Evolutionary conservation across 2,329 filamentous ascomycete species (phyloP), one percentile per base, ranked within the genome.

Genomic region (Pyricularia sp.): DNA sequence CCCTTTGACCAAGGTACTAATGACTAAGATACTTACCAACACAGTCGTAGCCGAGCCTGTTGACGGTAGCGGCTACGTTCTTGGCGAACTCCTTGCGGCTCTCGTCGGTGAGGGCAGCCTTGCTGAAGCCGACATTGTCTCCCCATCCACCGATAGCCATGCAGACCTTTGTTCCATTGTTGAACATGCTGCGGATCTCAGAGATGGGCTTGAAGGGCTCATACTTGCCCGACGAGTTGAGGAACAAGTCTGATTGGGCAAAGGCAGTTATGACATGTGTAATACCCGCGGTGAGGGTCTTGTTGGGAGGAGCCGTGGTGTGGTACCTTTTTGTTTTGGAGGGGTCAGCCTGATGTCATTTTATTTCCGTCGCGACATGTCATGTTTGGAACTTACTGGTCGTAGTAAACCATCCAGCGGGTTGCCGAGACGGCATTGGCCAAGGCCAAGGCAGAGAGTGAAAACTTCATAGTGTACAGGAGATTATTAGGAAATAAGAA

Each of bases 131-230:
- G 14, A 75, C 73, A 0, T 84, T 85, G 69, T 90, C 87, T 1
- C 84, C 88, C 88, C 88, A 90, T 31, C 88, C 88, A 17, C 88
- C 89, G 63, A 91, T 83, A 23, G 88, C 85, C 70, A 90, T 82
- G 81, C 88, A 85, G 20, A 90, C 77, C 75, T 90, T 87, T 66
- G 84, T 83, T 5, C 80, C 81, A 0, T 82, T 75, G 14, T 81
- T 75, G 69, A 88, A 90, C 25, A 86, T 79, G 30, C 78, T 77
- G 23, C 86, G 83, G 64, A 88, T 79, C 4, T 82, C 80, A 0
- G 77, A 74, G 1, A 89, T 76, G 0, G 82, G 75, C 76, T 84
- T 82, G 72, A 88, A 89, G 0, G 87, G 86, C 68, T 79, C 79
- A 72, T 83, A 87, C 0, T 77, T 73, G 25, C 78, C 79, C 0